Evolutionary conservation across 768 basidiomycete genomes (phyloP), one percentile per base, ranked within the genome.

Genomic region (Suillus luteus): DNA sequence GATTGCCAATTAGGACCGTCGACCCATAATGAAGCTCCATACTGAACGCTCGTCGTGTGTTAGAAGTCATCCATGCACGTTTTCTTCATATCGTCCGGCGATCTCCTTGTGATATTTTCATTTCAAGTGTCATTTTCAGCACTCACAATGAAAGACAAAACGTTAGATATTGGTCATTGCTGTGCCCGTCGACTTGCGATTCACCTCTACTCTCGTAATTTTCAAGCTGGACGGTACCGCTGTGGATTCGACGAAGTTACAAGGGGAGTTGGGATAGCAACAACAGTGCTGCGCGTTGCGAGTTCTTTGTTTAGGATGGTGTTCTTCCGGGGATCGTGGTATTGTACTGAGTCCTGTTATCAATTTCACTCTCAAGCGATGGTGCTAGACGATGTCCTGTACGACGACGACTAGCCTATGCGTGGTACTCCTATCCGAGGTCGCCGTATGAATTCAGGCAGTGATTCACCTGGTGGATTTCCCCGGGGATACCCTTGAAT

Each of bases 91-190:
- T 58, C 38, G 5, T 4, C 38, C 55, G 55, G 55, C 55, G 38
- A 58, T 58, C 38, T 58, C 55, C 55, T 27, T 27, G 55, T 41
- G 55, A 58, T 58, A 58, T 27, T 17, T 24, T 58, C 38, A 55
- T 55, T 55, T 8, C 7, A 31, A 37, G n/a, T 14, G n/a, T 15
- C 54, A 58, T 58, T 54, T 33, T 33, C 10, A 12, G 27, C 17
- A 1, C 10, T 40, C 55, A 58, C 38, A 58, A 58, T 58, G 55
- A 58, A 58, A 40, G 55, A 27, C 24, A 7, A 40, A 27, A 41
- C 38, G 55, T 58, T 24, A 58, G 5, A 41, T 40, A 58, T 41
- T 19, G 24, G 9, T 27, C 55, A 58, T 58, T 27, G 24, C 55
- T 27, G 38, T 24, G 24, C 38, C 9, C n/a, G 24, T 58, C 24